A percentile compares a stretch with the other conserved stretches of the same genome.
phyloP scores from a whole-genome alignment of 305 asterid genomes.

The Coffea humblotiana region DNA sequence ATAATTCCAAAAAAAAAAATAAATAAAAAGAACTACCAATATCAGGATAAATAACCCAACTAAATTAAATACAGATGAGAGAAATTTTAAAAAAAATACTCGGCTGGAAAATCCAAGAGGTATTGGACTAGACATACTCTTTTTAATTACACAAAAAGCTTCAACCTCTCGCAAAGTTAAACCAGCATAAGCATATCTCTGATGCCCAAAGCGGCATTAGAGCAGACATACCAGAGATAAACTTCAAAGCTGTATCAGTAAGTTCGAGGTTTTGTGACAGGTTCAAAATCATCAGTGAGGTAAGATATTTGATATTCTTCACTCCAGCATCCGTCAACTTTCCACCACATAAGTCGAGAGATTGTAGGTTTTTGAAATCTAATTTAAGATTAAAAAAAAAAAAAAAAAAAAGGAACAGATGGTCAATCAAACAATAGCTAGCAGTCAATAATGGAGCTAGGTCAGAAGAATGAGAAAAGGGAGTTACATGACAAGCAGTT shows the following conservation, averaged over 20 bases:
- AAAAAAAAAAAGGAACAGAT: not conserved
- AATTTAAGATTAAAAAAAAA: not conserved
- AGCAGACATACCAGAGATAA: conserved; percentile 60
- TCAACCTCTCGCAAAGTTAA: not conserved
- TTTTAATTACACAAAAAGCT: not conserved
- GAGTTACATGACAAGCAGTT: conserved; percentile 52
- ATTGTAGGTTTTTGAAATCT: conserved; percentile 86
- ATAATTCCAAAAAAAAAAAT: too few relatives aligned
- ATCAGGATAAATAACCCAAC: too few relatives aligned
- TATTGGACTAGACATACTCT: not conserved
- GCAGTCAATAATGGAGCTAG: not conserved
- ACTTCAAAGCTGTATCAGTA: conserved; percentile 74
- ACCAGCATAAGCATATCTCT: not conserved
- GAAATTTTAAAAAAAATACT: not conserved
- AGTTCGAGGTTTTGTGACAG: conserved; percentile 77
- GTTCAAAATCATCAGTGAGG: conserved; percentile 70
- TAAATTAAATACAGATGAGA: not conserved
- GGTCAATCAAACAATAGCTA: not conserved
- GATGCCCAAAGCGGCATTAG: not conserved
- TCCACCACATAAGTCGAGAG: conserved; percentile 93
- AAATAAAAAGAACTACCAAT: too few relatives aligned
- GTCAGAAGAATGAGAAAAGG: not conserved
- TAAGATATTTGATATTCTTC: conserved; percentile 80
- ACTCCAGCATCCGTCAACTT: conserved; percentile 84
- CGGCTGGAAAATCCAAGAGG: not conserved